Percentiles rank a stretch among this genome's conserved stretches.
Evolutionary conservation across 2,329 filamentous ascomycete genomes (phyloP).

Genomic region (Stenocarpella maydis): DNA sequence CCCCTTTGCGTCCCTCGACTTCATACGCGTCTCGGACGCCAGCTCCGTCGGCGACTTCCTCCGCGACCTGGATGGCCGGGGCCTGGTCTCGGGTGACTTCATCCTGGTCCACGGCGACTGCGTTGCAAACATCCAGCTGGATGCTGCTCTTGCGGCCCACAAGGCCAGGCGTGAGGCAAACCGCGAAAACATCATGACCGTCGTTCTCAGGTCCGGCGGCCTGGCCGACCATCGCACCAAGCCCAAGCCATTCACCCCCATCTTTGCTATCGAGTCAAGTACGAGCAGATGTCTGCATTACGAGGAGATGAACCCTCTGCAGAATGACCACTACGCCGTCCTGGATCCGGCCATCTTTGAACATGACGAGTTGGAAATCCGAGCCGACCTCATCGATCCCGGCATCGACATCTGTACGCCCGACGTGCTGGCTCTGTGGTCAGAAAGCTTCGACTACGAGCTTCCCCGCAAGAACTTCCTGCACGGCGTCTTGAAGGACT

Average conservation of each 20-base stretch:
- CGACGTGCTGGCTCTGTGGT: conserved; percentile 93
- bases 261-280: conserved; percentile 85
- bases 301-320: conserved; percentile 82
- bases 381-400: conserved; percentile 89
- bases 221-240: conserved; percentile 77
- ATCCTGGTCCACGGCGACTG: conserved; percentile 92
- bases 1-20: conserved; percentile 81
- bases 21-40: conserved; percentile 84
- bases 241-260: conserved; percentile 75
- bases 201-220: conserved; percentile 84
- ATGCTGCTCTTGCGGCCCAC: conserved; percentile 79
- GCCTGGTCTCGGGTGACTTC: conserved; percentile 89
- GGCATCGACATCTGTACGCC: conserved; percentile 98
- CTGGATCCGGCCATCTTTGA: conserved; percentile 84
- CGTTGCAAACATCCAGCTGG: conserved; percentile 88
- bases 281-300: conserved; percentile 90
- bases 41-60: conserved; percentile 92
- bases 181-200: conserved; percentile 97
- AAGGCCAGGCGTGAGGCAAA: conserved; percentile 81
- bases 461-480: conserved; percentile 78
- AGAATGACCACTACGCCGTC: conserved; percentile 70
- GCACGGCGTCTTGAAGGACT: conserved; percentile 91
- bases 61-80: conserved; percentile 88
- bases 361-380: conserved; percentile 78
- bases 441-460: conserved; percentile 92